Conservation (phyloP, 2,329 filamentous ascomycete genomes). For the Magnaporthiopsis poae region DNA sequence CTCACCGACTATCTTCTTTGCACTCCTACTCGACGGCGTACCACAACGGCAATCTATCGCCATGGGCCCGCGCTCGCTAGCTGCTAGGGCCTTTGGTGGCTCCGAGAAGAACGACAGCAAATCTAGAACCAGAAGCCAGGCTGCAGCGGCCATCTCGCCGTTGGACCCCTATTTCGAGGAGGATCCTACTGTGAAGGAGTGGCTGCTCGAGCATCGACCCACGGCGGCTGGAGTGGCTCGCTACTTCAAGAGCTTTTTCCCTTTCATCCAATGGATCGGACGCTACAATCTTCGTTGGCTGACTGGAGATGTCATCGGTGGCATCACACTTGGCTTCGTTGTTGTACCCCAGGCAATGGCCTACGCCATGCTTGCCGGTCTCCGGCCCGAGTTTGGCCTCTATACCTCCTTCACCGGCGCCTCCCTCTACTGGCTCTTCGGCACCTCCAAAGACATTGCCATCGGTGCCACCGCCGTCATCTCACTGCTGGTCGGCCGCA, state of each 20-base stretch:
- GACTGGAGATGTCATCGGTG: conserved; percentile 7
- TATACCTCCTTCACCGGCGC: conserved; percentile 79
- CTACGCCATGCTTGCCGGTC: conserved; percentile 61
- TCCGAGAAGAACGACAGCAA: background rate
- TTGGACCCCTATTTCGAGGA: conserved; percentile 25
- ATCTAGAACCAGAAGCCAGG: background rate
- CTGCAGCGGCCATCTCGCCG: background rate
- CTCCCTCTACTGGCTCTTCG: conserved; percentile 73
- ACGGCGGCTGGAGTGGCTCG: conserved; percentile 19
- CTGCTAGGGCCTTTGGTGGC: background rate
- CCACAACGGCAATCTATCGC: background rate
- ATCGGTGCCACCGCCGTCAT: conserved; percentile 55
- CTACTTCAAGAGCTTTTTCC: conserved; percentile 35
- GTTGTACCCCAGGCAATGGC: conserved; percentile 75
- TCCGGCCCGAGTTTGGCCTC: conserved; percentile 62
- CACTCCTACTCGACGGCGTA: background rate
- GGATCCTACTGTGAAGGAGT: conserved; percentile 34
- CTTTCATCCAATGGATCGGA: conserved; percentile 37
- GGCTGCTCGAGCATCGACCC: conserved; percentile 28
- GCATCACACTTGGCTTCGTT: conserved; percentile 29
- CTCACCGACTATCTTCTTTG: background rate
- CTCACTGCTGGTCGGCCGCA: conserved; percentile 39
- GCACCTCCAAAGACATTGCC: conserved; percentile 76
- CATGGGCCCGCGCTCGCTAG: background rate
- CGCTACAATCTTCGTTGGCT: conserved; percentile 8